Base-by-base conservation (phyloP, 805 yeast genomes). In the Wickerhamiella nectarea region DNA sequence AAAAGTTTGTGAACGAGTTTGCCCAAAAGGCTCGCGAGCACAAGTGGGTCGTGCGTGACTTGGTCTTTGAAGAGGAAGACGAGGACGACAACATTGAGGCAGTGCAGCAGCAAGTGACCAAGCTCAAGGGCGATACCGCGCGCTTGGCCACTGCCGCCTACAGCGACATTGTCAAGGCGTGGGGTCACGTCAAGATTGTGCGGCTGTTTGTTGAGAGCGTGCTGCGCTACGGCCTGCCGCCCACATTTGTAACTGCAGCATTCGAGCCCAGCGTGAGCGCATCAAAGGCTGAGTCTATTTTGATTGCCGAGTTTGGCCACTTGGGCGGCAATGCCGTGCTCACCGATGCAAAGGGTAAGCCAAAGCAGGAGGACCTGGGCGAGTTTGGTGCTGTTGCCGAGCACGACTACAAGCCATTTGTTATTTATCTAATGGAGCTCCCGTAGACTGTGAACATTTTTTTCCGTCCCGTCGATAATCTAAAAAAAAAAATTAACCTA, bases 351-450 rank as follows among this genome's bases (percentile, higher is more conserved):
- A 69, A 71, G 54, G 87, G 87, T 39, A 74, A 71, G 51, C 66
- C 78, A 38, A 69, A 74, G 50, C 54, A 54, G n/a, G 76, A 78
- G 54, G 76, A 75, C 37, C 70, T 89, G 55, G 75, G 78, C 52
- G 97, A 89, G 61, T 91, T 83, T 61, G 89, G 95, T 9, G 76
- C 94, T 1, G 66, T 91, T 55, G 95, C 86, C 40, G 98, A 91
- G 63, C 76, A 89, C 22, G 96, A 89, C 46, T 89, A 89, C 61
- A 95, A 89, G 65, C 97, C 97, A 42, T 91, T 91, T 65, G 98
- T 89, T 43, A 64, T 91, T 52, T 89, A 84, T 61, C 72, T 72
- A 40, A 63, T 75, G 35, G 70, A 64, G 46, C 52, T 74, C 38
- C 57, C 56, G 15, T 54, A 44, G 37, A 15, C 28, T 11, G n/a